phyloP scores from a whole-genome alignment of 805 yeast species.

The Cyberlindnera veronae region DNA sequence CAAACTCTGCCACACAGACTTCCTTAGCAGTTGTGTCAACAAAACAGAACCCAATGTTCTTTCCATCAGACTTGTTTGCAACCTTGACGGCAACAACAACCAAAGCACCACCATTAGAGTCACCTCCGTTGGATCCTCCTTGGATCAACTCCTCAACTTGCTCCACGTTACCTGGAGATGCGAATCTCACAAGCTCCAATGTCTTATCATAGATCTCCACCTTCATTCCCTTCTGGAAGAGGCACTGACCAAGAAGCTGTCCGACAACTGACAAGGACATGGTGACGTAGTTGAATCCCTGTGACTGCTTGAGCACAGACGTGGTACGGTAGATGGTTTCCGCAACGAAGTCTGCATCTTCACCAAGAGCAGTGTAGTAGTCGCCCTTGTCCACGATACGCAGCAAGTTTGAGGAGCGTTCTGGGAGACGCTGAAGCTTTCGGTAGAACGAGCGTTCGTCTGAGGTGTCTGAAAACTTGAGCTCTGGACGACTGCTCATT shows the following conservation, averaged over 20 bases:
- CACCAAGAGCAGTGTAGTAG: conserved; percentile 69
- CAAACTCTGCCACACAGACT: conserved; percentile 73
- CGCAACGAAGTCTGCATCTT: conserved; percentile 80
- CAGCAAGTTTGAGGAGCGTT: conserved; percentile 47
- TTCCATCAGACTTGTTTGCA: conserved; percentile 32
- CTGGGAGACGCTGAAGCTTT: conserved; percentile 44
- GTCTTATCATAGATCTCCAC: conserved; percentile 73
- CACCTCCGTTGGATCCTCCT: conserved; percentile 26
- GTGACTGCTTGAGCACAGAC: conserved; percentile 67
- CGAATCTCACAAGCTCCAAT: conserved; percentile 57
- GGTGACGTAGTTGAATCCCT: conserved; percentile 61
- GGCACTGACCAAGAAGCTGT: conserved; percentile 58
- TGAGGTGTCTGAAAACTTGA: conserved; percentile 51
- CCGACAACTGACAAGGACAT: conserved; percentile 72
- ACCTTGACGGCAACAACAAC: conserved; percentile 45
- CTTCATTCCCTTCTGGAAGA: conserved; percentile 69
- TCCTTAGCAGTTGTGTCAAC: conserved; percentile 66
- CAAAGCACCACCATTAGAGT: conserved; percentile 43
- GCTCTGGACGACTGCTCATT: conserved; percentile 45
- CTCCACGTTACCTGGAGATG: conserved; percentile 89
- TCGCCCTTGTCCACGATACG: conserved; percentile 81
- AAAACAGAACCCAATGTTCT: conserved; percentile 73
- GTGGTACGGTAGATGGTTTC: conserved; percentile 80
- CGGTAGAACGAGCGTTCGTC: conserved; percentile 47
- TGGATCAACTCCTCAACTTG: conserved; percentile 66